Evolutionary conservation across 202 grass and related monocot genomes (phyloP).

Genomic region (Panicum hallii): DNA sequence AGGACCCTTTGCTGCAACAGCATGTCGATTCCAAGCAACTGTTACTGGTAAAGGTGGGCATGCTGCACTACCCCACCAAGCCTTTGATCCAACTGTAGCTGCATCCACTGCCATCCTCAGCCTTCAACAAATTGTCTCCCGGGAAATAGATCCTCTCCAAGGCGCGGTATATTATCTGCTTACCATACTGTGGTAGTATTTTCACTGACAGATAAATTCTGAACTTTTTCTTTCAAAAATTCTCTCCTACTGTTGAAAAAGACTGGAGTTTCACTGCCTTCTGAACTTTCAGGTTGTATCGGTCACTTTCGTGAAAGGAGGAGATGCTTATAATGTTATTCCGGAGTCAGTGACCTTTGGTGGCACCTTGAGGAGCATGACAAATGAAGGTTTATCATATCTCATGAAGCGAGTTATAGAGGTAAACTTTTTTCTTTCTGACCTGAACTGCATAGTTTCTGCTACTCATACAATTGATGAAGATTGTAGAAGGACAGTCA

Average conservation of each 20-base stretch:
- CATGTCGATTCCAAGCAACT: conserved; percentile 49
- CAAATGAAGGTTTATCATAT: conserved; percentile 59
- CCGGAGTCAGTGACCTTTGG: conserved; percentile 56
- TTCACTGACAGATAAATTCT: background rate
- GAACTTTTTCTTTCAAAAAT: background rate
- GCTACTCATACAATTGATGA: background rate
- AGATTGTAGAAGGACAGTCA: conserved; percentile 69
- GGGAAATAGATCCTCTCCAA: conserved; percentile 54
- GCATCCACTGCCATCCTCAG: conserved; percentile 47
- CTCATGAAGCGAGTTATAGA: conserved; percentile 61
- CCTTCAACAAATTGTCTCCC: conserved; percentile 62
- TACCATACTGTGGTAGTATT: background rate
- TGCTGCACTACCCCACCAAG: conserved; percentile 56
- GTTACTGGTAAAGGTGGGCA: conserved; percentile 65
- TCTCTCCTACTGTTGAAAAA: background rate
- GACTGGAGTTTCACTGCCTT: background rate
- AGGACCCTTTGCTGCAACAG: conserved; percentile 59
- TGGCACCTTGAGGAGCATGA: conserved; percentile 71
- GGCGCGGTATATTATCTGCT: conserved; percentile 32
- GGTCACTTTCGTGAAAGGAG: conserved; percentile 59
- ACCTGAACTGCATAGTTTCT: background rate
- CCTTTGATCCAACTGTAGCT: conserved; percentile 62
- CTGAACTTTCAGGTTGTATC: conserved; percentile 62
- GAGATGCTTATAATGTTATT: conserved; percentile 66
- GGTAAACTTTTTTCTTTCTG: conserved; percentile 33